Conservation (phyloP, 345 rosid genomes). For the Excoecaria cochinchinensis region DNA sequence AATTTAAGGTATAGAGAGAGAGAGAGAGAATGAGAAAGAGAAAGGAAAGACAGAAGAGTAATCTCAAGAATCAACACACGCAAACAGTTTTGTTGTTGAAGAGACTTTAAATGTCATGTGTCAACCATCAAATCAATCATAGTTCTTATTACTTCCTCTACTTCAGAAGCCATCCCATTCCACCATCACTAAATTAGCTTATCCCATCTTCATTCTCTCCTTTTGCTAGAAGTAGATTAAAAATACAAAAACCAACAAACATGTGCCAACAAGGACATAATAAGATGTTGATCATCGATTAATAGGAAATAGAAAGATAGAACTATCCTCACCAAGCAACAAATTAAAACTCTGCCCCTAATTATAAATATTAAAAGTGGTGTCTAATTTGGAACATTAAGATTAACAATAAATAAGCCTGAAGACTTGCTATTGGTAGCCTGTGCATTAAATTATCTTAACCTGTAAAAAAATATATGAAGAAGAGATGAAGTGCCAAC, state of each 20-base stretch:
- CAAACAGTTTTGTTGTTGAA: background rate
- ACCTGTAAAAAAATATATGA: background rate
- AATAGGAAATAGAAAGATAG: too few relatives aligned
- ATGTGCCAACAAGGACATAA: background rate
- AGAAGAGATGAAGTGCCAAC: background rate
- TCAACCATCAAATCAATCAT: constrained; percentile 2
- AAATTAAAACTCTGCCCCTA: background rate
- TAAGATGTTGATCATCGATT: background rate
- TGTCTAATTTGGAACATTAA: background rate
- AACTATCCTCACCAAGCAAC: too few relatives aligned
- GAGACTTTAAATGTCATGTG: background rate
- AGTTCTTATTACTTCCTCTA: background rate
- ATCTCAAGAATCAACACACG: background rate
- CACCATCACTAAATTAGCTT: background rate
- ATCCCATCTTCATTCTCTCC: background rate
- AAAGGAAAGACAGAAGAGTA: background rate
- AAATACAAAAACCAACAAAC: background rate
- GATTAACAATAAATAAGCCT: background rate
- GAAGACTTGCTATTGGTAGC: background rate
- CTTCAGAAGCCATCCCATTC: background rate
- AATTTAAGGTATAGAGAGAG: background rate
- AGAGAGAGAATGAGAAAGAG: too few relatives aligned
- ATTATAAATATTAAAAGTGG: background rate
- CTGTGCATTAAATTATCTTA: too few relatives aligned
- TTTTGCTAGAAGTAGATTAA: background rate